Evolutionary conservation across 495 filamentous ascomycete species (phyloP).

Genomic region (Oleoguttula mirabilis): DNA sequence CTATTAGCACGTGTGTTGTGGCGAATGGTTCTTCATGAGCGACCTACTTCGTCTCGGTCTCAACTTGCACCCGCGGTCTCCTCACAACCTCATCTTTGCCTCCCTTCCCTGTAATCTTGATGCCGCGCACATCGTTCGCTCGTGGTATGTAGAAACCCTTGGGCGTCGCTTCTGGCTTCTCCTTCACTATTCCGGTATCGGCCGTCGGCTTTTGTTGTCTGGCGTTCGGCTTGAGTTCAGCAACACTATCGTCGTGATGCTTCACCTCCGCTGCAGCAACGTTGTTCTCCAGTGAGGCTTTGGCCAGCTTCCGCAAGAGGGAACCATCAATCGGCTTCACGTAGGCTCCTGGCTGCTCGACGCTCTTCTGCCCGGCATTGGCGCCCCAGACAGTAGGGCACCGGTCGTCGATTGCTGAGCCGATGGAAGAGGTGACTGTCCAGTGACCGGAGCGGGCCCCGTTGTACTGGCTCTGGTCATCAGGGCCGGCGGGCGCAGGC

Average conservation of each 20-base stretch:
- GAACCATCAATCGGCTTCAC: neutral
- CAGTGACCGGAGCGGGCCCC: slow-evolving; percentile 15
- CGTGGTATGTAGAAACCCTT: slow-evolving; percentile 1
- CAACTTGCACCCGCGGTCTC: too few relatives aligned
- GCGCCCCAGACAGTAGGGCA: slow-evolving; percentile 4
- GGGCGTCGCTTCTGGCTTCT: too few relatives aligned
- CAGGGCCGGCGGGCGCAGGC: neutral
- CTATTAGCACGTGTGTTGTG: too few relatives aligned
- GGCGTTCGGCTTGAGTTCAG: neutral
- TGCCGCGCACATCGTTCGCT: too few relatives aligned
- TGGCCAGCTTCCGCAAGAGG: neutral
- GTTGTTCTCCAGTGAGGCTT: slow-evolving; percentile 3
- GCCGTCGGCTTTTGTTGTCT: neutral
- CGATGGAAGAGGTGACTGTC: slow-evolving; percentile 2
- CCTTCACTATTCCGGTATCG: neutral
- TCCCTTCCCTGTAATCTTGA: neutral
- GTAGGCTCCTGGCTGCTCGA: neutral
- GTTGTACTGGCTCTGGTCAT: neutral
- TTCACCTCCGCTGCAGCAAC: neutral
- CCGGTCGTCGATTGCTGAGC: slow-evolving; percentile 15
- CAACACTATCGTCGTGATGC: neutral
- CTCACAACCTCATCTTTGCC: neutral
- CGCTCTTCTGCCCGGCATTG: neutral
- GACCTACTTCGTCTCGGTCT: too few relatives aligned
- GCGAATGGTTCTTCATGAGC: too few relatives aligned